Conservation (phyloP, 2,329 filamentous ascomycete genomes). For the Gaeumannomyces tritici region DNA sequence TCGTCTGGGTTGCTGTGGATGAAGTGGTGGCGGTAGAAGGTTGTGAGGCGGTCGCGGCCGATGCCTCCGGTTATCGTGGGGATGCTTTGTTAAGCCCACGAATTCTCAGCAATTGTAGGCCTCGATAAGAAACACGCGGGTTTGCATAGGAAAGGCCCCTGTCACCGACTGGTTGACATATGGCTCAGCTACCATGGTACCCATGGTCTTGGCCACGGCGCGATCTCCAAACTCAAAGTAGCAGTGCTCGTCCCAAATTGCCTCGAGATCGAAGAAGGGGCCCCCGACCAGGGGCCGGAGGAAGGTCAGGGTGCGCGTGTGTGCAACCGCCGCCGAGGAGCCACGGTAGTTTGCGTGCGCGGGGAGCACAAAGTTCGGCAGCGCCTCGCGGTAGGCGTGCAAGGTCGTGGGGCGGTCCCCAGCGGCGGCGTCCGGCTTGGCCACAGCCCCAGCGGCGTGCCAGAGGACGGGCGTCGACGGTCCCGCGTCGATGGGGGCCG, state of each 20-base stretch:
- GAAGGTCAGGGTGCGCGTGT: conserved; percentile 57
- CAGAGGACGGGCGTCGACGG: not conserved
- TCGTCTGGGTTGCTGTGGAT: conserved; percentile 64
- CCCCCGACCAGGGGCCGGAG: conserved; percentile 54
- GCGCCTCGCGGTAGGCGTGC: conserved; percentile 33
- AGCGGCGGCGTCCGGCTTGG: conserved; percentile 8
- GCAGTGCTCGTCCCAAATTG: conserved; percentile 72
- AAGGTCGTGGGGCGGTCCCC: not conserved
- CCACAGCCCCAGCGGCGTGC: not conserved
- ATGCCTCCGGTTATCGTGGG: conserved; percentile 64
- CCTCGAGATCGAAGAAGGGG: conserved; percentile 64
- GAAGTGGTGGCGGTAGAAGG: conserved; percentile 66
- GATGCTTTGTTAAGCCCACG: conserved; percentile 23
- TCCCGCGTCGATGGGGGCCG: not conserved
- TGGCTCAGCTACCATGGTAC: conserved; percentile 70
- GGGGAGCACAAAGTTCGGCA: conserved; percentile 40
- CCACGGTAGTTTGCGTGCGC: conserved; percentile 40
- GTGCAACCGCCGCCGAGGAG: conserved; percentile 47
- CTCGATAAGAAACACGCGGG: too few species aligned
- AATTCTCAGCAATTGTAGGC: too few species aligned
- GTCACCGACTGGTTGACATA: conserved; percentile 57
- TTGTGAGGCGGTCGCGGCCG: conserved; percentile 50
- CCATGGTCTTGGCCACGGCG: conserved; percentile 64
- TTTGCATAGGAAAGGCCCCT: too few species aligned
- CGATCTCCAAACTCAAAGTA: conserved; percentile 60